Evolutionary conservation across 352 stramenopile genomes (phyloP), one percentile per base, ranked within the genome.

Genomic region (Globisporangium acanthophoron): DNA sequence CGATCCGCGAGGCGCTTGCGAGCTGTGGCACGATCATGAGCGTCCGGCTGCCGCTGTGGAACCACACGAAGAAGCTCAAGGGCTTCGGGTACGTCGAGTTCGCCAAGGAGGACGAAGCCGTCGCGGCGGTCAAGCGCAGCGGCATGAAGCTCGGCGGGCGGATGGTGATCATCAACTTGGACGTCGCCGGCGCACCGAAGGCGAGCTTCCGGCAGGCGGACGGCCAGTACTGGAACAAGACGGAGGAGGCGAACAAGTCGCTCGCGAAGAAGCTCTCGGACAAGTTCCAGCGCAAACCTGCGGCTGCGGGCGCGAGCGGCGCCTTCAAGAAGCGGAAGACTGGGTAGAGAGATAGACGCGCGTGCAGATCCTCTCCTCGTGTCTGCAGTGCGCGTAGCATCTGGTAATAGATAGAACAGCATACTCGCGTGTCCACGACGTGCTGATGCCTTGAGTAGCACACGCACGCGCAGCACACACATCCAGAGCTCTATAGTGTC

Each of bases 71-170:
- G 62, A 92, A 97, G 61, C 79, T 92, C 16, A 99, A 99, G 76
- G 96, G 96, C 51, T 98, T 99, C 79, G 92, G 87, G 40, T 99
- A 99, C 62, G 85, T 96, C 21, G 85, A 94, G 70, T 96, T 94
- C 56, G 73, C 74, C n/a, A 87, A 56, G 18, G 85, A 94, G 58
- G 75, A 87, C n/a, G 74, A 85, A 50, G 85, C 87, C 6, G 60
- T 88, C 24, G 66, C 73, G 47, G 85, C 85, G 47, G 70, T 83
- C 43, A 85, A 82, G 62, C 74, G 82, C 58, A 92, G 80, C 61
- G 87, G 87, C 54, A 93, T 92, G 81, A 87, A 85, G 61, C 88
- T 98, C 44, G 74, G 79, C 41, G 85, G 90, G 43, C 81, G 94
- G 40, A 92, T 95, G 62, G 85, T 97, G 24, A 79, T 96, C 49